These are phyloP conservation scores for Aspergillus ustus DNA, from an alignment of 2,329 filamentous ascomycete species.

Conservation along the genomic window DNA sequence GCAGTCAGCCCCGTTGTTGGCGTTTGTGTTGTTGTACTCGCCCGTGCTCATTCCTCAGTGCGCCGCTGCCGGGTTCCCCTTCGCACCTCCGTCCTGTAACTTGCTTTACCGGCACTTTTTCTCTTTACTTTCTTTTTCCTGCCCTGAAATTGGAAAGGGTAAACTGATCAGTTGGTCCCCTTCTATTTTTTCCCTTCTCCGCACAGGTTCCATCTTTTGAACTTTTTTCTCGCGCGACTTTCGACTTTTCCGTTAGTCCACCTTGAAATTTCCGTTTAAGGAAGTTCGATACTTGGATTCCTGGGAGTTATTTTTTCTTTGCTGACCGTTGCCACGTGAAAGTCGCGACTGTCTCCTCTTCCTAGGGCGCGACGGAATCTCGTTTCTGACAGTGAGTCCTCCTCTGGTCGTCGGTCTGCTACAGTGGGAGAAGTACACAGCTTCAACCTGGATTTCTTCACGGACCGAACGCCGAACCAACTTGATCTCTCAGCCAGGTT, in stretches of 20 bases:
- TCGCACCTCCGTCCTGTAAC: slow-evolving; percentile 25
- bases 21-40: slow-evolving; percentile 29
- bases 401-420: slow-evolving; percentile 13
- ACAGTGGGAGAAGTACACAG: slow-evolving; percentile 10
- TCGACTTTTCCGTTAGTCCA: slow-evolving; percentile 18
- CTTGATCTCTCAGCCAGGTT: slow-evolving; percentile 16
- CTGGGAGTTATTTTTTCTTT: slow-evolving; percentile 10
- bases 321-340: slow-evolving; percentile 30
- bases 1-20: slow-evolving; percentile 23
- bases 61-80: slow-evolving; percentile 27
- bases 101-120: slow-evolving; percentile 26
- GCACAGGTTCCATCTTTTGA: slow-evolving; percentile 25
- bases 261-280: slow-evolving; percentile 16
- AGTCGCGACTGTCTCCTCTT: slow-evolving; percentile 31
- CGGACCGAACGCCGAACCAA: slow-evolving; percentile 22
- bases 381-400: slow-evolving; percentile 15
- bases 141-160: slow-evolving; percentile 23
- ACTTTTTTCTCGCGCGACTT: slow-evolving; percentile 24
- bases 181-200: slow-evolving; percentile 22
- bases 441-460: slow-evolving; percentile 17
- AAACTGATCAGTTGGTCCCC: slow-evolving; percentile 27
- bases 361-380: slow-evolving; percentile 28
- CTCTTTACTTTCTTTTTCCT: slow-evolving; percentile 20
- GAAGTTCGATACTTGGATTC: slow-evolving; percentile 16
- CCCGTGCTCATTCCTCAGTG: slow-evolving; percentile 28